Percentiles rank a stretch among this genome's conserved stretches.
These are phyloP conservation scores for Komagataella kurtzmanii DNA, from an alignment of 805 yeast genomes.

Conservation along the genomic window DNA sequence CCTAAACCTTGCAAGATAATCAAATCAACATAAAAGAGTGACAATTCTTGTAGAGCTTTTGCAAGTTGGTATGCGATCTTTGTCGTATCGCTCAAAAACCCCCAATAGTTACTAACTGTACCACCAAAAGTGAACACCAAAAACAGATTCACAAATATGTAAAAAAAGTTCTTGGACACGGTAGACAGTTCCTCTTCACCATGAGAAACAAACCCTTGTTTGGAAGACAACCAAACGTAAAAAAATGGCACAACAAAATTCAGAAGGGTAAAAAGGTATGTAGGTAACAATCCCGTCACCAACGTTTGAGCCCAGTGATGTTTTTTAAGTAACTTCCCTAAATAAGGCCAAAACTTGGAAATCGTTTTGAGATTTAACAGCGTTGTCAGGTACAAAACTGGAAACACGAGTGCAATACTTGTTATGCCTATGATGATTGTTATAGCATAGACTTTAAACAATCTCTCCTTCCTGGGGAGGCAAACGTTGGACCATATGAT, in stretches of 20 bases:
- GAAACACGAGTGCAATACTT: conserved; percentile 64
- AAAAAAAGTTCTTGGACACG: conserved; percentile 87
- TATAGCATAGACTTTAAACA: conserved; percentile 47
- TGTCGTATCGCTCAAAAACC: conserved; percentile 76
- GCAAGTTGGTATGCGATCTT: conserved; percentile 82
- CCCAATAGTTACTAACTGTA: conserved; percentile 73
- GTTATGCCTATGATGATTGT: conserved; percentile 54
- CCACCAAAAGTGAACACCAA: conserved; percentile 91
- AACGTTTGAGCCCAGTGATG: conserved; percentile 64
- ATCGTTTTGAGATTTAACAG: conserved; percentile 71
- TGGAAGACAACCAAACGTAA: conserved; percentile 68
- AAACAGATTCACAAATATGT: conserved; percentile 86
- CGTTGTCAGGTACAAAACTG: conserved; percentile 77
- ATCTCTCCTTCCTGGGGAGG: conserved; percentile 59
- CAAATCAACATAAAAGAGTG: conserved; percentile 84
- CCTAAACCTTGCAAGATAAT: conserved; percentile 75
- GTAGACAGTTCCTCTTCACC: conserved; percentile 88
- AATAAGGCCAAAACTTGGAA: conserved; percentile 65
- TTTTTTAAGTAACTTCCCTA: conserved; percentile 53
- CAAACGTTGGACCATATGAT: conserved; percentile 88
- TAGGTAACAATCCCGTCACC: conserved; percentile 83
- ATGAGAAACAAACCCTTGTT: conserved; percentile 83
- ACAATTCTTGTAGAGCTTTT: conserved; percentile 61
- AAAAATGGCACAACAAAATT: conserved; percentile 77
- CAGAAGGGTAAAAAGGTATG: conserved; percentile 77